Percentiles rank a stretch among this genome's conserved stretches.
phyloP scores from a whole-genome alignment of 352 stramenopile genomes.

The Phytophthora agathidicida region DNA sequence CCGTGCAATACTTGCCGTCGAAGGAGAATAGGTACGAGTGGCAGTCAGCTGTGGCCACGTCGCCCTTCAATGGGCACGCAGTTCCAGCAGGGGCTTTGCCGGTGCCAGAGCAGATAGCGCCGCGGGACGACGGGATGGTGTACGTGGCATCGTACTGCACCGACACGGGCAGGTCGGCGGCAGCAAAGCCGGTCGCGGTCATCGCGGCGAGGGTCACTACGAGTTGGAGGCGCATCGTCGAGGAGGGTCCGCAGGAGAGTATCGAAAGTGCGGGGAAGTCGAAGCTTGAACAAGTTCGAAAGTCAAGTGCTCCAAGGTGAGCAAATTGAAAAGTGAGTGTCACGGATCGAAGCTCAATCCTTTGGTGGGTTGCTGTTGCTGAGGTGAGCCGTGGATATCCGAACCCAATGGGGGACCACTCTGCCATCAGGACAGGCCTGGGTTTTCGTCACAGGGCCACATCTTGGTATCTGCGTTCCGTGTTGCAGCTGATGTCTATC shows the following conservation, averaged over 20 bases:
- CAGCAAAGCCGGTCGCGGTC: background rate
- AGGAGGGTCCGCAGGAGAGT: conserved; percentile 1
- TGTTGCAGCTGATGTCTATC: too few species aligned
- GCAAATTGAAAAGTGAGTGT: conserved; percentile 28
- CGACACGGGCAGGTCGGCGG: conserved; percentile 38
- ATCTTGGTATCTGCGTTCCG: too few species aligned
- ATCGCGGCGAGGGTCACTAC: conserved; percentile 13
- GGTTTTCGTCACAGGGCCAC: background rate
- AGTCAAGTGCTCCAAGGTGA: conserved; percentile 24
- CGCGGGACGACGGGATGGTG: conserved; percentile 40
- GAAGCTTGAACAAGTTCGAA: conserved; percentile 4
- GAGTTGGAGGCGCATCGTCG: conserved; percentile 8
- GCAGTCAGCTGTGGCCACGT: conserved; percentile 43
- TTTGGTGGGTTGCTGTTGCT: background rate
- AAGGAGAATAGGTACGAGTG: conserved; percentile 49
- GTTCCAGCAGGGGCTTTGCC: conserved; percentile 40
- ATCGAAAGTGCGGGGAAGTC: conserved; percentile 1
- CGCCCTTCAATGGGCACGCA: conserved; percentile 53
- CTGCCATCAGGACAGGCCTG: background rate
- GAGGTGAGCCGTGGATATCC: background rate
- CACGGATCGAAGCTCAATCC: background rate
- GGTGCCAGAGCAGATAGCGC: conserved; percentile 49
- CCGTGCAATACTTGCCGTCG: conserved; percentile 42
- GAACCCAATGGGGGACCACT: background rate
- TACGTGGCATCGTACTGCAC: conserved; percentile 69